Evolutionary conservation across 1,284 basidiomycete genomes (phyloP).

Genomic region (Agaricales sp.): DNA sequence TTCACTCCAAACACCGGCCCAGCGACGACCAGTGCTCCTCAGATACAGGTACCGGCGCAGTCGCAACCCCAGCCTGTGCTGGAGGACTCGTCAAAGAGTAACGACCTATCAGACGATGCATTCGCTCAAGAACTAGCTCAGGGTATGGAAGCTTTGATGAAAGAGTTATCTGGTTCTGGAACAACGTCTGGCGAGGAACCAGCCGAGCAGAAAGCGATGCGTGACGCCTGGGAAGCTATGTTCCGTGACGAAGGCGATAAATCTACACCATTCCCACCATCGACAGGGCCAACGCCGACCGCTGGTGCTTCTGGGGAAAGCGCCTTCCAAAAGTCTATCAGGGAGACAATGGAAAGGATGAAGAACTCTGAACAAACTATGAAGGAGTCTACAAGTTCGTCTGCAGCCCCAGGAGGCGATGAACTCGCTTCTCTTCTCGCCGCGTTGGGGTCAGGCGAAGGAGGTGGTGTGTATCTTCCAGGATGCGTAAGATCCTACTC

Average conservation of each 20-base stretch:
- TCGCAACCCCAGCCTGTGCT: constrained; percentile 15
- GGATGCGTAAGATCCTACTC: background rate
- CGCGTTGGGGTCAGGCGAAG: constrained; percentile 14
- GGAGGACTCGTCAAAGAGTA: too few relatives aligned
- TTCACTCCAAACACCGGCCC: constrained; percentile 7
- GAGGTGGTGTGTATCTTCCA: background rate
- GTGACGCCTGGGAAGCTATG: constrained; percentile 70
- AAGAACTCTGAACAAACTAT: constrained; percentile 60
- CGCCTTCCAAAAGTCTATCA: constrained; percentile 69
- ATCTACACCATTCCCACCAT: constrained; percentile 13
- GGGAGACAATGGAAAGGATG: constrained; percentile 73
- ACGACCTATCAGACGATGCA: constrained; percentile 27
- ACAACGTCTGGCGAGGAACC: constrained; percentile 19
- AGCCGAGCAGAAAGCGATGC: constrained; percentile 32
- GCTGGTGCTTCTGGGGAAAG: constrained; percentile 19
- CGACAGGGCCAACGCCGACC: constrained; percentile 11
- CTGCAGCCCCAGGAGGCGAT: constrained; percentile 35
- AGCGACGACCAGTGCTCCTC: constrained; percentile 28
- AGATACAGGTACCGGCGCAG: constrained; percentile 21
- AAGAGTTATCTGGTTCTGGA: constrained; percentile 35
- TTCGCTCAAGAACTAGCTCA: constrained; percentile 69
- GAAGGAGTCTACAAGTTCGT: constrained; percentile 19
- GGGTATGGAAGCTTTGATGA: constrained; percentile 82
- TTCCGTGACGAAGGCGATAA: constrained; percentile 47
- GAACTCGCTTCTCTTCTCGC: constrained; percentile 33